A percentile compares a stretch with the other conserved stretches of the same genome.
Conservation (phyloP, 2,329 filamentous ascomycete genomes). For the Sporothrix inflata region DNA sequence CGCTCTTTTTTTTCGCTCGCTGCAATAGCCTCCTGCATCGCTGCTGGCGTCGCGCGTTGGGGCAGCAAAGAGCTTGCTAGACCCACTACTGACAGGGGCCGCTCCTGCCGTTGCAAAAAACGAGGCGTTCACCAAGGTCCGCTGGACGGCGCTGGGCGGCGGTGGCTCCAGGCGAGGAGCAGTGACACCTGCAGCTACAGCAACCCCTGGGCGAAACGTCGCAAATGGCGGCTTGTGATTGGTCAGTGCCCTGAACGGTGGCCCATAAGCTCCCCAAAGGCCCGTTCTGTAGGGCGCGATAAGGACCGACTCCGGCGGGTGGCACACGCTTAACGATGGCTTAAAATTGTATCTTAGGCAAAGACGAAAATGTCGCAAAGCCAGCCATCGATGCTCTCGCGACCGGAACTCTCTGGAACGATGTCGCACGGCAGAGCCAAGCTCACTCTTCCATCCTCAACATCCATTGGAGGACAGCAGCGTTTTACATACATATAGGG, state of each 20-base stretch:
- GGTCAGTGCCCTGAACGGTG: not conserved
- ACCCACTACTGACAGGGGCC: conserved; percentile 21
- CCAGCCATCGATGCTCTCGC: not conserved
- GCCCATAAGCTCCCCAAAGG: conserved; percentile 8
- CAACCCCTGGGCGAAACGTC: conserved; percentile 18
- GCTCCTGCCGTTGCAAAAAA: not conserved
- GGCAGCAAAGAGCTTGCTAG: conserved; percentile 16
- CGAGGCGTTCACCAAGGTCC: not conserved
- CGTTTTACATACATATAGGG: not conserved
- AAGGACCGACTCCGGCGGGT: conserved; percentile 23
- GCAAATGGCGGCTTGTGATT: conserved; percentile 18
- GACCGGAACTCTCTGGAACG: conserved; percentile 8
- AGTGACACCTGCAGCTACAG: conserved; percentile 14
- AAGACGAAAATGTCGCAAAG: conserved; percentile 23
- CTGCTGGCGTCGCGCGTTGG: conserved; percentile 7
- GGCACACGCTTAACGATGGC: conserved; percentile 23
- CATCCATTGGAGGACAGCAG: not conserved
- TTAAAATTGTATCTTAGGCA: not conserved
- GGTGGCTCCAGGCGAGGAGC: not conserved
- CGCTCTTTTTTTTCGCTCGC: conserved; percentile 22
- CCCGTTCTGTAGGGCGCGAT: conserved; percentile 14
- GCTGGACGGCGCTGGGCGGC: conserved; percentile 12
- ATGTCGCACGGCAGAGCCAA: not conserved
- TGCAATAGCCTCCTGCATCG: conserved; percentile 27
- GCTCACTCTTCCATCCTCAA: not conserved